Evolutionary conservation across 139 green algal species (phyloP).

Genomic region (Mesostigma viride): DNA sequence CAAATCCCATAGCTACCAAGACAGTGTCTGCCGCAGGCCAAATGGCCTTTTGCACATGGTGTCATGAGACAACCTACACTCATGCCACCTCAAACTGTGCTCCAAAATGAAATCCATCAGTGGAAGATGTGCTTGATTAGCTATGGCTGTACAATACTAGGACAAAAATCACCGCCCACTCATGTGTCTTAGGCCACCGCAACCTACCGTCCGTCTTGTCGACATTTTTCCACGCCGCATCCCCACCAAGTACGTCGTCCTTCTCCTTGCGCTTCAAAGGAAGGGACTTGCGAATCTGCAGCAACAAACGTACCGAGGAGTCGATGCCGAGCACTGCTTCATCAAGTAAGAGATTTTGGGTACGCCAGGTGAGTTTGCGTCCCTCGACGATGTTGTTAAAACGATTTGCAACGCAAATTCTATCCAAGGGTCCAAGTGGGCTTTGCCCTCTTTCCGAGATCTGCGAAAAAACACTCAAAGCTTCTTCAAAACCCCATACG

Average conservation of each 20-base stretch:
- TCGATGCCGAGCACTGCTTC: no score
- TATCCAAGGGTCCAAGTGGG: neutral
- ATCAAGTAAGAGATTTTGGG: neutral
- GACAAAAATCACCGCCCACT: no score
- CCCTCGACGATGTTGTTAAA: neutral
- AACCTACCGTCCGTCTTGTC: slow-evolving; percentile 48
- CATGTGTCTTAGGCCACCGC: no score
- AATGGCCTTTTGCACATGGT: no score
- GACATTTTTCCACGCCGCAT: slow-evolving; percentile 82
- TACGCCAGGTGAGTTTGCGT: neutral
- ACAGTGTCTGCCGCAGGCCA: no score
- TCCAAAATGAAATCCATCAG: no score
- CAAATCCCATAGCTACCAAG: no score
- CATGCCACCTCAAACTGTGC: no score
- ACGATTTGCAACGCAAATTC: neutral
- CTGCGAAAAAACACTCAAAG: neutral
- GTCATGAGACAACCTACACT: no score
- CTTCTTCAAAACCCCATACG: neutral
- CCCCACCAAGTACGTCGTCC: slow-evolving; percentile 77
- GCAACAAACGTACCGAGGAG: neutral
- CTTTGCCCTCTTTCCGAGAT: neutral
- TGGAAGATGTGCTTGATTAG: no score
- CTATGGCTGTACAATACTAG: no score
- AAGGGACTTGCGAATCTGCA: slow-evolving; percentile 36
- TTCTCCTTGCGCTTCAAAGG: slow-evolving; percentile 61